Conservation (phyloP, 2,329 filamentous ascomycete species). For the Apiospora pterosperma region DNA sequence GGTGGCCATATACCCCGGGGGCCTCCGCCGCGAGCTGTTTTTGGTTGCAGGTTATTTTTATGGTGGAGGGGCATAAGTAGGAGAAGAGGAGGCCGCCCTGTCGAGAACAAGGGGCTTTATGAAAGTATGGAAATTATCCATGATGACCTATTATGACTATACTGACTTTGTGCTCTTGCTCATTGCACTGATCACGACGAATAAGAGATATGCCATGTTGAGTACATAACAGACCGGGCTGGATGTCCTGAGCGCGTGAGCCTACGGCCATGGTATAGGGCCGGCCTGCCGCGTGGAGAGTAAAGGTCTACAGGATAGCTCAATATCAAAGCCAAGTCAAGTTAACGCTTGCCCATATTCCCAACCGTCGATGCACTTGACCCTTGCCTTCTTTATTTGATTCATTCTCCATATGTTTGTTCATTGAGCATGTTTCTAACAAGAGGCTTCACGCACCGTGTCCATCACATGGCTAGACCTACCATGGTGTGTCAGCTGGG, state of each 20-base stretch:
- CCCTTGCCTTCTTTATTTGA: background rate
- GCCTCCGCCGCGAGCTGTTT: background rate
- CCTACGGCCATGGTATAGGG: background rate
- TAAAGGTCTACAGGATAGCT: background rate
- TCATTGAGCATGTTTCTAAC: no score
- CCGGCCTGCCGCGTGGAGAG: background rate
- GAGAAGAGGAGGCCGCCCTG: background rate
- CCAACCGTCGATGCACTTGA: background rate
- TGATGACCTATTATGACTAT: background rate
- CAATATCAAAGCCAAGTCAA: background rate
- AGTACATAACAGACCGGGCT: background rate
- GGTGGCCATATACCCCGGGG: background rate
- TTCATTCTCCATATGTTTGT: no score
- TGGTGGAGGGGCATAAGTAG: background rate
- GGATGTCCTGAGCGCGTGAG: background rate
- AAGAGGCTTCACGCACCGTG: no score
- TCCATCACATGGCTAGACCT: no score
- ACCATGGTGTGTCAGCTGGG: no score
- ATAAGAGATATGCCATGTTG: background rate
- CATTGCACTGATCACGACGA: background rate
- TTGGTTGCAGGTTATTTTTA: background rate
- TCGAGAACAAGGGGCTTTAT: background rate
- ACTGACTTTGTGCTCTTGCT: background rate
- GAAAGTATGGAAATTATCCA: background rate
- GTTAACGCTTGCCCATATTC: background rate